Evolutionary conservation across 495 filamentous ascomycete genomes (phyloP), one percentile per base, ranked within the genome.

Genomic region (Trichoderma asperelloides): DNA sequence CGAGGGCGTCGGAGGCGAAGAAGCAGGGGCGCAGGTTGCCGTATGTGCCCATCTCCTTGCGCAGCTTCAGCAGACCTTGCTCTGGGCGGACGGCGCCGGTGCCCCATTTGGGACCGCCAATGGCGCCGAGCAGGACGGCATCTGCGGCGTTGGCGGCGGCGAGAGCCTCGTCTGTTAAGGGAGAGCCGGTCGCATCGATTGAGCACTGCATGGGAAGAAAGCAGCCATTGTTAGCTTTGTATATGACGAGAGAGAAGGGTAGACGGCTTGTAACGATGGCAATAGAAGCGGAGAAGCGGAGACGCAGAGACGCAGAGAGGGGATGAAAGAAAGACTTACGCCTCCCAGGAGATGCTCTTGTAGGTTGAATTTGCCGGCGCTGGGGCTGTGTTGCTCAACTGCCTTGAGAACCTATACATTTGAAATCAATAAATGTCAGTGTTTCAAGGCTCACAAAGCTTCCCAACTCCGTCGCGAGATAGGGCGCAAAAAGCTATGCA

Each of bases 61-160:
- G 92, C 60, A 98, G 91, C 70, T 83, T 85, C 65, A 98, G 90
- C 75, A 98, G 85, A 67, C 95, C 95, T 79, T 98, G 94, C 74
- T 98, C 95, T 6, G 95, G 95, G 63, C 95, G 90, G 68, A 98
- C 89, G 65, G 85, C 75, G 69, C 92, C 91, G 4, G 91, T 93
- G 66, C 95, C 95, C 92, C 96, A 98, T 94, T 98, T 89, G 13
- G 95, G 95, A 49, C 95, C 95, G 71, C 95, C 95, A 73, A 98
- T 96, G 68, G 95, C 95, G 66, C 95, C 95, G 40, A 98, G 86
- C 66, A 98, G 85, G 65, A 98, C 88, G 40, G 94, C 95, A 76
- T 98, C 92, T 65, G 96, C 93, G 57, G 84, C 80, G 80, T 96
- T 96, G 69, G 93, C 94, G 15, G 93, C 94, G 11, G 78, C 77